phyloP scores from a whole-genome alignment of 345 rosid species.

The Moringa oleifera region DNA sequence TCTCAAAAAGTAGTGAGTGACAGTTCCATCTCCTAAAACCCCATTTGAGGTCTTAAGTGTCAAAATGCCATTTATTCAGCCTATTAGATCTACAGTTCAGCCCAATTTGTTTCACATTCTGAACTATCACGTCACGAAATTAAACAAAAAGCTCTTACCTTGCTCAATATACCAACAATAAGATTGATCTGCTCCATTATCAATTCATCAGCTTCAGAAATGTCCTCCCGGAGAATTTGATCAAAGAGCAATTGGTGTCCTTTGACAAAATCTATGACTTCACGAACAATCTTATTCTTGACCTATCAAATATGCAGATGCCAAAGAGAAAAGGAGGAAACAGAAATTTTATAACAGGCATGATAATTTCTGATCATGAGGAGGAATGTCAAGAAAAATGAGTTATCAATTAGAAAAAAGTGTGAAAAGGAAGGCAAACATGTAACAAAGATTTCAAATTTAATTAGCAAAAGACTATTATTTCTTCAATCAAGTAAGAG shows the following conservation, averaged over 20 bases:
- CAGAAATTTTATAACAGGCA: too few species aligned
- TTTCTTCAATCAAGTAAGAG: neutral
- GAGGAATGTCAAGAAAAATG: neutral
- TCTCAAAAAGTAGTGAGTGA: neutral
- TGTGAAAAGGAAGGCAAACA: neutral
- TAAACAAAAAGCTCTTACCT: slow-evolving; percentile 37
- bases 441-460: neutral
- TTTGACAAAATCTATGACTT: slow-evolving; percentile 72
- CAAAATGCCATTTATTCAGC: slow-evolving; percentile 6
- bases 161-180: slow-evolving; percentile 84
- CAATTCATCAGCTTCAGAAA: slow-evolving; percentile 61
- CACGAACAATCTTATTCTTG: slow-evolving; percentile 83
- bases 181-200: slow-evolving; percentile 86
- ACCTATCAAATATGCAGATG: slow-evolving; percentile 40
- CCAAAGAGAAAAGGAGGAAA: neutral
- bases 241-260: slow-evolving; percentile 74
- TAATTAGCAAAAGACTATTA: neutral
- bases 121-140: too few species aligned
- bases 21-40: neutral
- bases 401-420: neutral
- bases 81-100: neutral
- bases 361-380: too few species aligned
- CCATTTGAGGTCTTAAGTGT: neutral
- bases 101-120: neutral
- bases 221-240: slow-evolving; percentile 74